Base-by-base conservation (phyloP, 2,329 filamentous ascomycete genomes). In the Pseudogymnoascus sp. region DNA sequence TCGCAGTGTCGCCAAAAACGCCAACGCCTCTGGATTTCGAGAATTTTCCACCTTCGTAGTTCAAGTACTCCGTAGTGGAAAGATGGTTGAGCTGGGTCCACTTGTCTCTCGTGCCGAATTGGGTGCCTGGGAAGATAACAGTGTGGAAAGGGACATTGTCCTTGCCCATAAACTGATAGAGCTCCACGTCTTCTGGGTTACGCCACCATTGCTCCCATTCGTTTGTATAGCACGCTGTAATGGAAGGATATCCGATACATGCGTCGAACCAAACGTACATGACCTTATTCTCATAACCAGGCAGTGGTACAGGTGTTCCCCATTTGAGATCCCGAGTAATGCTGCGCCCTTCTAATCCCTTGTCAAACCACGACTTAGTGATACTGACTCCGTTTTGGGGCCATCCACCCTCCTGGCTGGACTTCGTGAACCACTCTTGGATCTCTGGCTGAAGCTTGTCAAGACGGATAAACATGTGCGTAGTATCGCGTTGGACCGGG, bases 131-230 rank as follows among this genome's bases (percentile, higher is more conserved):
- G 81, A 96, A 97, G 72, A 96, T 92, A 71, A 96, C 90, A 50
- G 89, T 90, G 78, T 96, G 92, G 80, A 93, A 95, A 65, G 77
- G 77, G 17, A 80, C 89, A 68, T 93, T 93, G 75, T 93, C 90
- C 75, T 96, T 97, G 77, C 93, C 93, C 85, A 96, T 90, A 81
- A 97, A 96, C 78, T 97, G 93, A 76, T 95, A 96, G 11, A 97
- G 83, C 72, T 88, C 84, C 59, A 97, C 92, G 35, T 96, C 82
- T 50, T 96, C 88, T 0, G 91, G 91, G 74, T 96, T 89, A 72
- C 89, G 87, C 93, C 93, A 97, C 93, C 93, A 97, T 72, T 90
- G 83, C 78, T 96, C 87, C 93, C 93, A 97, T 66, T 96, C 82
- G 50, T 87, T 83, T 4, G 92, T 96, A 75, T 96, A 96, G 70